phyloP scores from a whole-genome alignment of 495 filamentous ascomycete genomes.

The Mycothermus thermophilus region DNA sequence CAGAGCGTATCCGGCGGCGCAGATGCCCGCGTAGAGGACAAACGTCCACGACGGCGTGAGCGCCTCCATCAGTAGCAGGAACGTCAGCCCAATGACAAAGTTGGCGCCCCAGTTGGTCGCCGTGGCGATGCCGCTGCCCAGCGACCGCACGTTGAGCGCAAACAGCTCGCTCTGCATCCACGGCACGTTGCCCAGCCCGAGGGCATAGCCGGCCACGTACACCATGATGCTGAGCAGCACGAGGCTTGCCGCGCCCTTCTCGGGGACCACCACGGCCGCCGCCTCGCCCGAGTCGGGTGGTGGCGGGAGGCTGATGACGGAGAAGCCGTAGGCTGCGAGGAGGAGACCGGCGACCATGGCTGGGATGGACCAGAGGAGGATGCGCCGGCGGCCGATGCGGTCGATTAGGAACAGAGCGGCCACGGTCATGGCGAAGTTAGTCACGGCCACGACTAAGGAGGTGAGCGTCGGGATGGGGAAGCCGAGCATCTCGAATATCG shows the following conservation, averaged over 20 bases:
- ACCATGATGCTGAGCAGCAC: constrained; percentile 60
- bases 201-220: constrained; percentile 76
- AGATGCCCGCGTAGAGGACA: constrained; percentile 57
- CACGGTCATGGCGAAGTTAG: constrained; percentile 72
- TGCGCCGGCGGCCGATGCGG: constrained; percentile 62
- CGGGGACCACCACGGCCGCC: constrained; percentile 5
- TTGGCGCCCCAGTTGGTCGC: constrained; percentile 84
- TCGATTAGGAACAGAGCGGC: constrained; percentile 69
- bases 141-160: constrained; percentile 62
- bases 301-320: constrained; percentile 36
- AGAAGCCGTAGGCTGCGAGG: constrained; percentile 53
- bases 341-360: constrained; percentile 65
- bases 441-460: constrained; percentile 65
- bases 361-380: constrained; percentile 72
- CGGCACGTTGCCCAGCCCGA: constrained; percentile 82
- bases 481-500: constrained; percentile 68
- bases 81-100: constrained; percentile 75
- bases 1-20: constrained; percentile 48
- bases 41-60: constrained; percentile 69
- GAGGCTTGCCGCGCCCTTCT: constrained; percentile 30
- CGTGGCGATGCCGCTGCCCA: constrained; percentile 73
- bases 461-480: constrained; percentile 72
- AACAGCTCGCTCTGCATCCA: constrained; percentile 94
- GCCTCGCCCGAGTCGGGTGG: constrained; percentile 1
- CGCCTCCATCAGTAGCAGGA: constrained; percentile 71